These are phyloP conservation scores for Ajuga reptans DNA, from an alignment of 305 asterid genomes.

Conservation along the genomic window DNA sequence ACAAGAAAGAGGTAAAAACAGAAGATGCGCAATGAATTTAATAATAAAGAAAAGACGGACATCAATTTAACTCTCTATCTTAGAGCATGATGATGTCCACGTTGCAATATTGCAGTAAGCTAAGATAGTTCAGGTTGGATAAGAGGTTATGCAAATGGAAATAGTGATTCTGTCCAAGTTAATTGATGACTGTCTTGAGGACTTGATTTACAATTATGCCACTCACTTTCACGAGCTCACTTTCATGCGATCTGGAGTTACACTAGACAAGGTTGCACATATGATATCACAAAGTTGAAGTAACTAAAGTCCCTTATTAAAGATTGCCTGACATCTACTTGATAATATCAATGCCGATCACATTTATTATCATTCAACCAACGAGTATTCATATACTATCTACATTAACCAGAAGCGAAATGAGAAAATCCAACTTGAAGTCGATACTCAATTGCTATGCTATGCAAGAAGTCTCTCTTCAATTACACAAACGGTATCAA, in stretches of 20 bases:
- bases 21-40: not conserved
- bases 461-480: not conserved
- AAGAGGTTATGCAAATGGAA: no score
- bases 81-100: not conserved
- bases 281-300: not conserved
- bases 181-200: not conserved
- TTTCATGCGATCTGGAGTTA: no score
- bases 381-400: not conserved
- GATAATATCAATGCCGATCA: not conserved
- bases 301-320: not conserved
- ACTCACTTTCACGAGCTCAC: not conserved
- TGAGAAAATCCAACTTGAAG: not conserved
- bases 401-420: not conserved
- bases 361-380: no score
- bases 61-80: not conserved
- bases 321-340: not conserved
- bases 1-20: not conserved
- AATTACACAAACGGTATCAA: not conserved
- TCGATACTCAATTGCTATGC: not conserved
- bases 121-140: no score
- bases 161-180: not conserved
- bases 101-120: not conserved
- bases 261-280: no score
- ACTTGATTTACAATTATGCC: not conserved
- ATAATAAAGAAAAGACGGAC: not conserved